A percentile compares a stretch with the other conserved stretches of the same genome.
These are phyloP conservation scores for Psilocybe azurescens DNA, from an alignment of 768 basidiomycete species.

Conservation along the genomic window DNA sequence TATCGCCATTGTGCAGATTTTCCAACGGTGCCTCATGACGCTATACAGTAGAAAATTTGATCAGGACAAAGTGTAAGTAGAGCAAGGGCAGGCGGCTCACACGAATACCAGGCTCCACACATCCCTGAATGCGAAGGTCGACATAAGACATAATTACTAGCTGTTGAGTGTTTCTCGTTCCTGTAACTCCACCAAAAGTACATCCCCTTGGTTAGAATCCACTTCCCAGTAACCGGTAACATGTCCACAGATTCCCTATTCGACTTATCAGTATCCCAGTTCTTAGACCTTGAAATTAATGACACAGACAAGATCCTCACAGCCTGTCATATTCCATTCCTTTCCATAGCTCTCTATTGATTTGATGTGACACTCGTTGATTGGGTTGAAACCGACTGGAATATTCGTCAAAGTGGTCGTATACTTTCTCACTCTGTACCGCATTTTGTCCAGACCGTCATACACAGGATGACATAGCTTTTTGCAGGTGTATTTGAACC, in stretches of 20 bases:
- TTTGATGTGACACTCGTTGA: no score
- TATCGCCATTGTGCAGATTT: background rate
- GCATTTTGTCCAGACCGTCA: background rate
- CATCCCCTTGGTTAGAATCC: slow-evolving; percentile 20
- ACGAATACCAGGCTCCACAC: background rate
- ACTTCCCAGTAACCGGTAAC: slow-evolving; percentile 25
- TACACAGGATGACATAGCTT: background rate
- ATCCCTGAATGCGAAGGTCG: background rate
- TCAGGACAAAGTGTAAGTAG: no score
- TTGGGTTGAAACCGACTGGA: slow-evolving; percentile 7
- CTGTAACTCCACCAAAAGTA: slow-evolving; percentile 15
- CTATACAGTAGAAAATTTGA: background rate
- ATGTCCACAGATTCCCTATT: slow-evolving; percentile 17
- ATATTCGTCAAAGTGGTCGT: slow-evolving; percentile 18
- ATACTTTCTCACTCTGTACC: slow-evolving; percentile 25
- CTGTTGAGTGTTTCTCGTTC: background rate
- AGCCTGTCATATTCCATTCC: slow-evolving; percentile 13
- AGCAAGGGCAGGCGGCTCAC: background rate
- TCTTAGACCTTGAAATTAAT: background rate
- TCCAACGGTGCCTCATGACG: slow-evolving; percentile 1
- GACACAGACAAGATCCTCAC: slow-evolving; percentile 15
- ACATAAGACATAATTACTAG: background rate
- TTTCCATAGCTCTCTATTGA: slow-evolving; percentile 14
- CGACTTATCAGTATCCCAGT: background rate
- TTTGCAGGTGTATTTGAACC: background rate